Evolutionary conservation across 2,329 filamentous ascomycete genomes (phyloP).

Genomic region (Thielaviopsis euricoi): DNA sequence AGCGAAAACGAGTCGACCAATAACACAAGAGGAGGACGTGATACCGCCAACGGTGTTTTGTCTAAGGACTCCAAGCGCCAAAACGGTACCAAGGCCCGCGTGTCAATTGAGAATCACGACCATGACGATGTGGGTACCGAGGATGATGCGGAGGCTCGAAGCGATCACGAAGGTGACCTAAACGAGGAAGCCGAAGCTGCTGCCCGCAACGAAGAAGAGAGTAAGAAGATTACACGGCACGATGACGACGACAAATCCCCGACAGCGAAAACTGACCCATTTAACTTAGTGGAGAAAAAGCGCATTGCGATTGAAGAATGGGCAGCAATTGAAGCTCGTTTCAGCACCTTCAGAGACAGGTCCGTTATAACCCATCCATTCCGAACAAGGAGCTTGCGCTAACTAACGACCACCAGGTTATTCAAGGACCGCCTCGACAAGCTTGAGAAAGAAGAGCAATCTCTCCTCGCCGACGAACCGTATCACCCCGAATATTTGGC

Average conservation of each 20-base stretch:
- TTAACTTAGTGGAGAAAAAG: slow-evolving; percentile 54
- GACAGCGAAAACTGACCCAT: slow-evolving; percentile 4
- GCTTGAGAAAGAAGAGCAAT: slow-evolving; percentile 54
- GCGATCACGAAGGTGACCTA: slow-evolving; percentile 16
- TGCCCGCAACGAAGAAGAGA: slow-evolving; percentile 47
- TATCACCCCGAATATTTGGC: slow-evolving; percentile 84
- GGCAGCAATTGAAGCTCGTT: slow-evolving; percentile 70
- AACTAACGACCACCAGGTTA: slow-evolving; percentile 36
- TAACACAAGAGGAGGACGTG: slow-evolving; percentile 19
- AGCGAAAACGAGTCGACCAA: not conserved
- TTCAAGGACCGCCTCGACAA: slow-evolving; percentile 78
- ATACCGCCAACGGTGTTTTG: slow-evolving; percentile 11
- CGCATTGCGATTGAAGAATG: slow-evolving; percentile 66
- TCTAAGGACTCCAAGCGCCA: slow-evolving; percentile 3
- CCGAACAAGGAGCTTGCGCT: slow-evolving; percentile 9
- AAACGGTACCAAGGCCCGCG: not conserved
- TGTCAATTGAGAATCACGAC: not conserved
- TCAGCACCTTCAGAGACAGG: slow-evolving; percentile 70
- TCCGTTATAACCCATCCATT: slow-evolving; percentile 21
- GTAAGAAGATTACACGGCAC: slow-evolving; percentile 26
- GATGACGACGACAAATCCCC: not conserved
- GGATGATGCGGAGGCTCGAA: slow-evolving; percentile 17
- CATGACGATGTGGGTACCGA: slow-evolving; percentile 18
- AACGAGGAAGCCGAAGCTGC: slow-evolving; percentile 43
- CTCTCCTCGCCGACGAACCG: slow-evolving; percentile 40